Evolutionary conservation across 2,329 filamentous ascomycete species (phyloP), one percentile per base, ranked within the genome.

Genomic region (Trichoderma citrinoviride): DNA sequence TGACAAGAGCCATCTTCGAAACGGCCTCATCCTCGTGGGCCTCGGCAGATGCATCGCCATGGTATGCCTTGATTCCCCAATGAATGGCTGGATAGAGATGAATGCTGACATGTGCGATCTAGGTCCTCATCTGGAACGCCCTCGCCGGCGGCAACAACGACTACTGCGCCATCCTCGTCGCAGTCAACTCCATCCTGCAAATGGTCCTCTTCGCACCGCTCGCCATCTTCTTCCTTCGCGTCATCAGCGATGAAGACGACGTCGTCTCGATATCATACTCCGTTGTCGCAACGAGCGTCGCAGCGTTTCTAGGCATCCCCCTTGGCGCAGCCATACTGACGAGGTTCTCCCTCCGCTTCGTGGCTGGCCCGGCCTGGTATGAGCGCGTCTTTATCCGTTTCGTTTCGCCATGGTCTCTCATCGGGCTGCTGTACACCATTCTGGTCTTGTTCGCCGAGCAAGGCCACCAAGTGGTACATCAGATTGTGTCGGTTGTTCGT

Each of bases 31-130:
- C 43, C 85, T 96, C 6, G 92, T 97, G 0, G 92, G 93, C 0
- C 79, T 97, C 1, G 93, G 90, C 5, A 81, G 93, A 60, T 97
- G 93, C 71, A 96, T 96, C 67, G 92, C 92, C 37, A 96, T 96
- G 92, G 91, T 90, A 74, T 66, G 37, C 40, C 27, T 33, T 14
- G 5, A 3, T 2, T 44, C 33, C 12, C 3, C 4, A 10, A 4
- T 14, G 1, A 1, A 37, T 12, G 5, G 7, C 5, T 27, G 21
- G 8, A 1, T 46, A 21, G 17, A 10, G 25, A 3, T 21, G 17
- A 12, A 46, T 19, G 33, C 64, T n/a, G n/a, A 52, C 7, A 50
- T n/a, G 58, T n/a, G 21, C 0, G 5, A 7, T 15, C 12, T 53
- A 61, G 78, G 77, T 84, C 1, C 70, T 84, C 4, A 90, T 96